Base-by-base conservation (phyloP, 75 land plant genomes). In the Sequoiadendron giganteum region DNA sequence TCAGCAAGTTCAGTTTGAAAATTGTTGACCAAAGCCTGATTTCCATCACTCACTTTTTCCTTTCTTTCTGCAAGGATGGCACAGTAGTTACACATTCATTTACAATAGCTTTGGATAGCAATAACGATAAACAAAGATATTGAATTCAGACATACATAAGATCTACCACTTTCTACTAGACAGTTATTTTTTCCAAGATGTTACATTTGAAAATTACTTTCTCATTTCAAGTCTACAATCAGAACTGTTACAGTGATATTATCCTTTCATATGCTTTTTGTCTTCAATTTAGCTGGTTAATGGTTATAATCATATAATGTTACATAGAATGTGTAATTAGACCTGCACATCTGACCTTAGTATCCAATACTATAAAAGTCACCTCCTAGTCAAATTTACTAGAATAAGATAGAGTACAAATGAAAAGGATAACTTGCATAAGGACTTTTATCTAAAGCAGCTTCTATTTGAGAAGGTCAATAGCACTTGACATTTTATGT, bases 21-120 rank as follows among this genome's bases (percentile, higher is more conserved):
- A 80, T 81, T 92, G 32, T 92, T 86, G 55, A 98, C 96, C 83
- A 94, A 76, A 28, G 87, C 84, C 76, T 93, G 88, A 88, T 98
- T 98, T 47, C 89, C 92, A 21, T 93, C 87, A 92, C 88, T 95
- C 82, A 97, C 86, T 79, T 95, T 90, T 77, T 95, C 94, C 61
- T 92, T 91, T 52, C 90, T 92, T 92, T 91, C 97, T 94, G 58
- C 88, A 93, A 93, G 85, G 34, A 87, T 42, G 16, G 9, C 28
- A 73, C 81, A 68, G 40, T 11, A 68, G 42, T 40, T 15, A 16
- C 32, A 19, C 25, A 3, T n/a, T 47, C 25, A 52, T 47, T 28
- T 15, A 21, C 48, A 43, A 28, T 87, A 73, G 3, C 7, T 40
- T 54, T n/a, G 52, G 28, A 32, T 47, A 77, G 36, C 7, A 55